Conservation (phyloP, 2,329 filamentous ascomycete species). For the Tolypocladium inflatum region DNA sequence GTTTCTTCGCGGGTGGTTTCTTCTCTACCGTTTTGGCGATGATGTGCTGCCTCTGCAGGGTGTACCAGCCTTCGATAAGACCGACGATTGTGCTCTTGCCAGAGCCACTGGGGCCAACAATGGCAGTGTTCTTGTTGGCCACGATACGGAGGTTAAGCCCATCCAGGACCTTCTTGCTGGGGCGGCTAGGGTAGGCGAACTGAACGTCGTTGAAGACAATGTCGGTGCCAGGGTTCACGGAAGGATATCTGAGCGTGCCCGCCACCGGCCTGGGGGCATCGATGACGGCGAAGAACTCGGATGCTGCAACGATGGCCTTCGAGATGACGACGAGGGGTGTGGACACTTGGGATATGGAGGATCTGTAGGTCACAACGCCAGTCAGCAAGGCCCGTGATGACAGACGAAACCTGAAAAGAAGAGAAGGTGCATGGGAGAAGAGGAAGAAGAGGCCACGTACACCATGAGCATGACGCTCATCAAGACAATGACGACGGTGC, state of each 20-base stretch:
- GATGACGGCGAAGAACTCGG: conserved; percentile 47
- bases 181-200: conserved; percentile 64
- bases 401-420: conserved; percentile 28
- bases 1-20: conserved; percentile 26
- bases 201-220: conserved; percentile 49
- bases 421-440: no score
- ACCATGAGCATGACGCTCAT: background rate
- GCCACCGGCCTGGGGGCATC: conserved; percentile 32
- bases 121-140: conserved; percentile 59
- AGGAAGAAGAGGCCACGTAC: no score
- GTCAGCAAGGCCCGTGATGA: no score
- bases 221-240: conserved; percentile 15
- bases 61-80: conserved; percentile 64
- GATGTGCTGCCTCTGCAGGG: conserved; percentile 41
- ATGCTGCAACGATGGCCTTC: conserved; percentile 48
- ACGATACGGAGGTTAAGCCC: conserved; percentile 47
- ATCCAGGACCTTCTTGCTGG: conserved; percentile 54
- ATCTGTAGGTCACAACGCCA: no score
- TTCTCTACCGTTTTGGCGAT: conserved; percentile 37
- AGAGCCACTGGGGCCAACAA: conserved; percentile 63
- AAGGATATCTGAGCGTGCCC: conserved; percentile 26
- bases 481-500: conserved; percentile 42
- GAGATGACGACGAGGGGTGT: conserved; percentile 48
- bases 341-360: conserved; percentile 29
- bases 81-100: conserved; percentile 69